Percentiles rank a stretch among this genome's conserved stretches.
phyloP scores from a whole-genome alignment of 768 basidiomycete genomes.

The Suillus sp. region DNA sequence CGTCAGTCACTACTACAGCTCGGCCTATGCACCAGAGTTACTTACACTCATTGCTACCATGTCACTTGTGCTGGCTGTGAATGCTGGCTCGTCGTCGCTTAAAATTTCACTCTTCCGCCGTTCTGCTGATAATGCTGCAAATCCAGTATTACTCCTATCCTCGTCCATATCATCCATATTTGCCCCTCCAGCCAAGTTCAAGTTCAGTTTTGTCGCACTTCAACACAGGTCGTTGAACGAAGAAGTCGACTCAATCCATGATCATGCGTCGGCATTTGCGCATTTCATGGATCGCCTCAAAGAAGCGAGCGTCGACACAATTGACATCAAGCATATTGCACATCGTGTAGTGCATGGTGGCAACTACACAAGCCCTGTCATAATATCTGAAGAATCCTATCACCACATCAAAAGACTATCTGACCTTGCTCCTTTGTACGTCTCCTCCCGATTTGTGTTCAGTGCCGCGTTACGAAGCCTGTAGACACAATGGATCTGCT shows the following conservation, averaged over 20 bases:
- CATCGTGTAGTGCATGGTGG: conserved; percentile 91
- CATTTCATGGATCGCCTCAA: conserved; percentile 57
- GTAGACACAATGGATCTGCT: conserved; percentile 64
- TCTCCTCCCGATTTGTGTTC: conserved; percentile 19
- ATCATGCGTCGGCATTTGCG: conserved; percentile 65
- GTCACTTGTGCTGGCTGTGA: conserved; percentile 65
- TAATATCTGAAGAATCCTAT: conserved; percentile 67
- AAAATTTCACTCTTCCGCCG: conserved; percentile 71
- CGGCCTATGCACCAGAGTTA: neutral
- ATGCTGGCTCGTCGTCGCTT: conserved; percentile 85
- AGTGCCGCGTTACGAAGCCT: neutral
- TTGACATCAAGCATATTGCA: conserved; percentile 56
- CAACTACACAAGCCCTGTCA: conserved; percentile 67
- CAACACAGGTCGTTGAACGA: conserved; percentile 23
- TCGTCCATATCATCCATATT: conserved; percentile 61
- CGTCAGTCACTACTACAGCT: neutral
- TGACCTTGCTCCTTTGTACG: conserved; percentile 78
- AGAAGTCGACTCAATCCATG: conserved; percentile 41
- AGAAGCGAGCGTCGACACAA: conserved; percentile 43
- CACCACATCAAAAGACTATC: conserved; percentile 75
- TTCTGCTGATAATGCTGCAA: conserved; percentile 28
- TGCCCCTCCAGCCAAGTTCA: conserved; percentile 53
- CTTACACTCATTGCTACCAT: conserved; percentile 12
- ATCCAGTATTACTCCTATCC: conserved; percentile 48
- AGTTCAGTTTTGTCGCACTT: conserved; percentile 34